Base-by-base conservation (phyloP, 1,284 basidiomycete genomes). In the Flammula alnicola region DNA sequence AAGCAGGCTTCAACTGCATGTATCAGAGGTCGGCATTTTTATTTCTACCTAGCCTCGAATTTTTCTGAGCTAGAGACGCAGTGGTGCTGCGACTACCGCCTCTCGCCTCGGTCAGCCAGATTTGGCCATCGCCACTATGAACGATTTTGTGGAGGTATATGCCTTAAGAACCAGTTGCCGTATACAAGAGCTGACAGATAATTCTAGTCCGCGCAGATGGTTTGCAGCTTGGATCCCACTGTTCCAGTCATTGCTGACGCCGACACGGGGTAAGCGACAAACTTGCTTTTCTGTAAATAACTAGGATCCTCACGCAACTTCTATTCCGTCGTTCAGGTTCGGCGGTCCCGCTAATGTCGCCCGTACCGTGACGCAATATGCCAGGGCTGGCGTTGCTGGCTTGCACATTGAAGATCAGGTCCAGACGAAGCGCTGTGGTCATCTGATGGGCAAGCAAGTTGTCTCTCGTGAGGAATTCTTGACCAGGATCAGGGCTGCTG, bases 371-470 rank as follows among this genome's bases (percentile, higher is more conserved):
- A 80, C 73, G 17, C 79, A 87, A 63, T 92, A 92, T 58, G 79
- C 75, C 16, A 77, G 79, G 32, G 81, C 85, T 1, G 89, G 90
- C 19, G 82, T 91, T 26, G 90, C 89, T 4, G 89, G 74, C 0
- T 71, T 90, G 58, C 89, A 92, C 66, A 90, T 92, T 38, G 90
- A 92, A 65, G 90, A 91, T 63, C 90, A 92, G 67, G 87, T 91
- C 2, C 83, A 90, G 63, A 88, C 86, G 5, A 92, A 92, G 67
- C 83, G 89, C 47, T 92, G 90, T 59, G 90, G 89, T 1, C 89
- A 92, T 64, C 71, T 92, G 30, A 77, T 88, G 64, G 89, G 90
- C 42, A 92, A 92, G 66, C 85, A 89, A 56, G 71, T 75, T 17
- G 70, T 74, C 6, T 73, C 86, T 1, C 78, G 83, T 8, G 86